Percentiles rank a stretch among this genome's conserved stretches.
These are phyloP conservation scores for Neoascochyta sp. DNA, from an alignment of 2,329 filamentous ascomycete species.

Conservation along the genomic window DNA sequence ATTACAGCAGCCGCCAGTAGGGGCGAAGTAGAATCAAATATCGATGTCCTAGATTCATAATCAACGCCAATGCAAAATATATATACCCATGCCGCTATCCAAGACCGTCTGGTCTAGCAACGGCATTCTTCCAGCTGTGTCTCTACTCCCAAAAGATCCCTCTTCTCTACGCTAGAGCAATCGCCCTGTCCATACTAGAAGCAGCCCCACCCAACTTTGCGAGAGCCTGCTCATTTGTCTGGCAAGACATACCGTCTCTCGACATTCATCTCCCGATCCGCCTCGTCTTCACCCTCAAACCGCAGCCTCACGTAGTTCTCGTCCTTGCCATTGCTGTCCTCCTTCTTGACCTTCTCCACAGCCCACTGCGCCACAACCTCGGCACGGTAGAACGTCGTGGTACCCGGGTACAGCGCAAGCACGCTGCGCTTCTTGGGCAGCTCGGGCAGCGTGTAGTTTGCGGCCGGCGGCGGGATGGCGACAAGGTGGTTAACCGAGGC, in stretches of 20 bases:
- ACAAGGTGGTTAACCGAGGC: slow-evolving; percentile 47
- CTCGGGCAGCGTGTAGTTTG: slow-evolving; percentile 42
- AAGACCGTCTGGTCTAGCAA: no score
- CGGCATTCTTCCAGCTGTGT: no score
- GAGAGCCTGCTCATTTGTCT: slow-evolving; percentile 25
- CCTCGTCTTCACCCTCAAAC: slow-evolving; percentile 50
- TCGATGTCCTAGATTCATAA: no score
- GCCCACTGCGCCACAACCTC: slow-evolving; percentile 46
- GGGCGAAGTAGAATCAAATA: no score
- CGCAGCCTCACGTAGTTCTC: slow-evolving; percentile 43
- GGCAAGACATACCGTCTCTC: slow-evolving; percentile 50
- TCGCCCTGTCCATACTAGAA: no score
- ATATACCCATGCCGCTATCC: no score
- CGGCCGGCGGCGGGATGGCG: slow-evolving; percentile 42
- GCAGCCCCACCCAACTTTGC: no score
- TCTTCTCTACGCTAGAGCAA: no score
- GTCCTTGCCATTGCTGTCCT: slow-evolving; percentile 36
- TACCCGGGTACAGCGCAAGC: slow-evolving; percentile 50
- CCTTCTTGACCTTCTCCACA: slow-evolving; percentile 39
- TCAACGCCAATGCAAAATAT: no score
- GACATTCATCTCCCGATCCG: slow-evolving; percentile 45
- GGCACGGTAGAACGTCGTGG: slow-evolving; percentile 53
- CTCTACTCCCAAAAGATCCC: no score
- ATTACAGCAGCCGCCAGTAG: no score
- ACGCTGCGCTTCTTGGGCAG: slow-evolving; percentile 44